A percentile compares a stretch with the other conserved stretches of the same genome.
phyloP scores from a whole-genome alignment of 176 grass and related monocot genomes.

The Urochloa ruziziensis region DNA sequence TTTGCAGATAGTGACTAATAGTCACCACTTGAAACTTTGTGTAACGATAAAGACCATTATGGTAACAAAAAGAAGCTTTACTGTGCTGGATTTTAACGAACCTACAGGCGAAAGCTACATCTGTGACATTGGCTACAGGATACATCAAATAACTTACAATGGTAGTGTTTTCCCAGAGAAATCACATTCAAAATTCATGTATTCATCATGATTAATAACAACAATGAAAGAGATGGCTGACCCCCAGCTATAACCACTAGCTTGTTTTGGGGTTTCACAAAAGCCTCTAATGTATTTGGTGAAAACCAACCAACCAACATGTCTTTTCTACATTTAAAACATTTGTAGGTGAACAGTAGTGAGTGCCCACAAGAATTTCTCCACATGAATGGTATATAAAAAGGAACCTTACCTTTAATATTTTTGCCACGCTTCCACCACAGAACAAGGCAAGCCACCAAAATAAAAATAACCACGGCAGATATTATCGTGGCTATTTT shows the following conservation, averaged over 20 bases:
- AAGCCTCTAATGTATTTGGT: not conserved
- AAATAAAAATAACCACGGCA: conserved; percentile 41
- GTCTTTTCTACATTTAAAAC: not conserved
- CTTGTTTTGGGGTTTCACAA: not conserved
- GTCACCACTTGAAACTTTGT: not conserved
- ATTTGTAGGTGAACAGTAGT: too few species aligned
- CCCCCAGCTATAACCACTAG: not conserved
- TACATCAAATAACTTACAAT: not conserved
- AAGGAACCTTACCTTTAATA: conserved; percentile 48
- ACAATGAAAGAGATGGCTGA: not conserved
- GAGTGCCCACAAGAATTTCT: too few species aligned
- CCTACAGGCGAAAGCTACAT: not conserved
- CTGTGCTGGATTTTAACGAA: not conserved
- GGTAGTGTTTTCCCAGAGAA: conserved; percentile 3
- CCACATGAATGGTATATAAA: conserved; percentile 6
- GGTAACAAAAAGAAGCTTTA: not conserved
- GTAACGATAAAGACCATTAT: not conserved
- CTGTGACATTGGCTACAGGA: not conserved
- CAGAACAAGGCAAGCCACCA: conserved; percentile 54
- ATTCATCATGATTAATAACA: not conserved
- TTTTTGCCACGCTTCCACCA: conserved; percentile 64
- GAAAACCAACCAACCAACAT: not conserved
- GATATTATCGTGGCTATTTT: conserved; percentile 40
- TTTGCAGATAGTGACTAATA: not conserved
- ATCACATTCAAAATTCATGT: not conserved